Conservation (phyloP, 805 yeast genomes). For the Sugiyamaella chiloensis region DNA sequence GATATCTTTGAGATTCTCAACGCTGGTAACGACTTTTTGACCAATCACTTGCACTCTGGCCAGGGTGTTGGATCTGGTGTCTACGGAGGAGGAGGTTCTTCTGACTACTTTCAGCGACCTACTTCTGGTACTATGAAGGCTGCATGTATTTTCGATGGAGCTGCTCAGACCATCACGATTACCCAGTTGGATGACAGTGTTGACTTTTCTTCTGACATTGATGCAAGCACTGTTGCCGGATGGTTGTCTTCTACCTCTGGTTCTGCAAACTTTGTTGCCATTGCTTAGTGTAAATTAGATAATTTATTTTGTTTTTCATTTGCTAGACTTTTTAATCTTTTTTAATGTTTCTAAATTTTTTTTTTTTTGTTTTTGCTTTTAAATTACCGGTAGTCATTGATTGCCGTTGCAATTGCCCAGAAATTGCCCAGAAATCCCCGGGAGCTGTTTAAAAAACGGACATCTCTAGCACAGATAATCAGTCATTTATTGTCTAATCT, state of each 20-base stretch:
- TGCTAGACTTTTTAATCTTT: no score
- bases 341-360: no score
- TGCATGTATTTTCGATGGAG: constrained; percentile 71
- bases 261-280: constrained; percentile 2
- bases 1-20: constrained; percentile 88
- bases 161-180: constrained; percentile 20
- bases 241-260: constrained; percentile 15
- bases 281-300: not conserved
- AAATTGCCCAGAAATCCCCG: no score
- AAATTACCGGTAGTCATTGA: no score
- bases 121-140: constrained; percentile 73
- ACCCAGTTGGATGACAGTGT: constrained; percentile 19
- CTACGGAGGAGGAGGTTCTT: constrained; percentile 73
- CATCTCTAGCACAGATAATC: no score
- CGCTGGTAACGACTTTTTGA: constrained; percentile 67
- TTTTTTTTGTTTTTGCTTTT: no score
- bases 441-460: no score
- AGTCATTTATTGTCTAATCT: no score
- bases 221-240: constrained; percentile 17
- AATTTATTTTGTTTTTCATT: no score
- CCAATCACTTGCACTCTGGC: constrained; percentile 70
- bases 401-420: no score
- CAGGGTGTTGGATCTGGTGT: constrained; percentile 53
- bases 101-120: constrained; percentile 88
- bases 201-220: constrained; percentile 11